Conservation (phyloP, 495 filamentous ascomycete species). For the Neurospora cerealis region DNA sequence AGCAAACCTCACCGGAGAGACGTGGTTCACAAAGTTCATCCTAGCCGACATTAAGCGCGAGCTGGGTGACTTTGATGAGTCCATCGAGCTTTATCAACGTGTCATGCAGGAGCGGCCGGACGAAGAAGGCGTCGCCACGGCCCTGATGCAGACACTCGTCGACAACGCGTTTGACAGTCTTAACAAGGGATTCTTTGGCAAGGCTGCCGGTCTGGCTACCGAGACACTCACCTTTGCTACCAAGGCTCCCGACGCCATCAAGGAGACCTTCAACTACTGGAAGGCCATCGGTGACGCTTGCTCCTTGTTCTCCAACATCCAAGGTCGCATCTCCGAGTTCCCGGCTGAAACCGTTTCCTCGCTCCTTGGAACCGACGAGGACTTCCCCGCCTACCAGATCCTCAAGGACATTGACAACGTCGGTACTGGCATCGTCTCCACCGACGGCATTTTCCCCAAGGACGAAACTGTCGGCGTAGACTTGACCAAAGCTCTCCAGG, state of each 20-base stretch:
- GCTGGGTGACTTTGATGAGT: conserved; percentile 76
- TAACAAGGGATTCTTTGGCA: conserved; percentile 74
- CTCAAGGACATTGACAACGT: conserved; percentile 65
- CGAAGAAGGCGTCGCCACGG: conserved; percentile 80
- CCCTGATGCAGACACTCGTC: conserved; percentile 74
- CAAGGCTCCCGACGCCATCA: conserved; percentile 24
- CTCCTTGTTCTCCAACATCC: conserved; percentile 68
- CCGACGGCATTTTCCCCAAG: conserved; percentile 30
- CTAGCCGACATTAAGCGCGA: conserved; percentile 91
- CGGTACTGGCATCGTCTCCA: conserved; percentile 37
- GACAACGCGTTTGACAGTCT: conserved; percentile 70
- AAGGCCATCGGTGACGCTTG: conserved; percentile 88
- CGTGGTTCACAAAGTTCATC: conserved; percentile 95
- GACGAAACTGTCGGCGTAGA: conserved; percentile 40
- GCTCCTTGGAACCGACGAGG: conserved; percentile 45
- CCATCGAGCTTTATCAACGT: conserved; percentile 61
- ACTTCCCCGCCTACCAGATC: conserved; percentile 46
- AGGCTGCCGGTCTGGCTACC: conserved; percentile 55
- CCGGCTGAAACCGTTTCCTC: conserved; percentile 42
- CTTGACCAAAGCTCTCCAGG: conserved; percentile 44
- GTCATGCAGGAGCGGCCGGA: conserved; percentile 54
- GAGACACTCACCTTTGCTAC: conserved; percentile 26
- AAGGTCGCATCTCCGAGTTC: conserved; percentile 48
- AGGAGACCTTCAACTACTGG: conserved; percentile 86
- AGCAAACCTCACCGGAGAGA: conserved; percentile 39